Conservation (phyloP, 1,139 yeast genomes). For the Hansenula sp. region DNA sequence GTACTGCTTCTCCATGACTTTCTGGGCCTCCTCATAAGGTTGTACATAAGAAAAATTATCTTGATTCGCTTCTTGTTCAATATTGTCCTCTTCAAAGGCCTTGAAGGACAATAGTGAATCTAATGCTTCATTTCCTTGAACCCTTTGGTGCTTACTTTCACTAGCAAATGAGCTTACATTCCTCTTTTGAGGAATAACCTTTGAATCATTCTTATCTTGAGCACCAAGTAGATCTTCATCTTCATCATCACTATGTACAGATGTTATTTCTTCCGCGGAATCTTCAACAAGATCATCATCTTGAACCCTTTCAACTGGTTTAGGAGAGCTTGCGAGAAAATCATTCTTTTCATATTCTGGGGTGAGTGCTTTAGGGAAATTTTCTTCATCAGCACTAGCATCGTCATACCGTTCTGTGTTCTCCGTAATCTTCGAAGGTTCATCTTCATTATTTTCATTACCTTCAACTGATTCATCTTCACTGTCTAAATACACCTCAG, state of each 20-base stretch:
- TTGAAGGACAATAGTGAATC: slow-evolving; percentile 2
- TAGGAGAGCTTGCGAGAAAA: background rate
- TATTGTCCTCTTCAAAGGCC: slow-evolving; percentile 10
- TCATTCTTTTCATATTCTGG: slow-evolving; percentile 1
- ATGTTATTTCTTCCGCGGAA: background rate
- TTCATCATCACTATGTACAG: background rate
- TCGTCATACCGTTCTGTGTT: too few relatives aligned
- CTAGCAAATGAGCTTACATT: background rate
- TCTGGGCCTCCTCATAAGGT: slow-evolving; percentile 6
- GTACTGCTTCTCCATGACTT: slow-evolving; percentile 14
- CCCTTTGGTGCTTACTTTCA: too few relatives aligned
- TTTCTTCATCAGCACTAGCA: background rate
- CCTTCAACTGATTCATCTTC: background rate
- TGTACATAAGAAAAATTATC: background rate
- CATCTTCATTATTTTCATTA: background rate
- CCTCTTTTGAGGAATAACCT: background rate
- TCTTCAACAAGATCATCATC: background rate
- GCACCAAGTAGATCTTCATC: background rate
- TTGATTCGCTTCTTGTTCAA: background rate
- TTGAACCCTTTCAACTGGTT: background rate
- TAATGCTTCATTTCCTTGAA: background rate
- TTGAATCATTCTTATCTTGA: background rate
- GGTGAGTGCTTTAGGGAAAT: background rate
- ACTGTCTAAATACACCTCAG: background rate
- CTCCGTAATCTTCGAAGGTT: too few relatives aligned